These are phyloP conservation scores for Salvia hispanica DNA, from an alignment of 257 asterid species.

Conservation along the genomic window DNA sequence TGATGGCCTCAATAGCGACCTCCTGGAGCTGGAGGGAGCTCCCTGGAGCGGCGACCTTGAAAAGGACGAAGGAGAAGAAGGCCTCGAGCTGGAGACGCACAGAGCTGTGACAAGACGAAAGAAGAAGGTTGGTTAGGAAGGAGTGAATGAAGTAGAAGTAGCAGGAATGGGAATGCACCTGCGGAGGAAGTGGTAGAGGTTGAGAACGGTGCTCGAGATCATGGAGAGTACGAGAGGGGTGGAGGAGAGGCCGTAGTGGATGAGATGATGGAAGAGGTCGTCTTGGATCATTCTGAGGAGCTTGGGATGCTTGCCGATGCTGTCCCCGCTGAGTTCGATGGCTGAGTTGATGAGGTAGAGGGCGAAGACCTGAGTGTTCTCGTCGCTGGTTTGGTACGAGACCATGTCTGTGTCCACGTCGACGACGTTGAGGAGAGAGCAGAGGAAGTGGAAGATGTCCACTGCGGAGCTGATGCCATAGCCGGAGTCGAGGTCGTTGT, in stretches of 20 bases:
- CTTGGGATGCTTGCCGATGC: constrained; percentile 86
- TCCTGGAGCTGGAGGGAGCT: constrained; percentile 71
- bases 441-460: constrained; percentile 86
- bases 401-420: constrained; percentile 65
- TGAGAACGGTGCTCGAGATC: constrained; percentile 86
- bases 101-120: constrained; percentile 47
- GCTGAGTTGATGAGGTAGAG: constrained; percentile 76
- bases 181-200: constrained; percentile 81
- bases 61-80: constrained; percentile 71
- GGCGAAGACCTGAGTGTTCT: constrained; percentile 72
- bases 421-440: constrained; percentile 82
- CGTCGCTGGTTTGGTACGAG: constrained; percentile 56
- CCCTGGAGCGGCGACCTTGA: constrained; percentile 51
- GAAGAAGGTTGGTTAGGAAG: neutral
- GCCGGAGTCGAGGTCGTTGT: constrained; percentile 59
- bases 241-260: constrained; percentile 70
- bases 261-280: constrained; percentile 80
- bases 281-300: constrained; percentile 92
- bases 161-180: constrained; percentile 11
- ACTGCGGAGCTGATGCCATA: constrained; percentile 79
- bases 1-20: constrained; percentile 79
- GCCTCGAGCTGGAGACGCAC: constrained; percentile 85
- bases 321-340: constrained; percentile 81
- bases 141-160: no score
- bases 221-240: constrained; percentile 81